Conservation (phyloP, 23 red algal genomes). For the Cyanidioschyzon merolae region DNA sequence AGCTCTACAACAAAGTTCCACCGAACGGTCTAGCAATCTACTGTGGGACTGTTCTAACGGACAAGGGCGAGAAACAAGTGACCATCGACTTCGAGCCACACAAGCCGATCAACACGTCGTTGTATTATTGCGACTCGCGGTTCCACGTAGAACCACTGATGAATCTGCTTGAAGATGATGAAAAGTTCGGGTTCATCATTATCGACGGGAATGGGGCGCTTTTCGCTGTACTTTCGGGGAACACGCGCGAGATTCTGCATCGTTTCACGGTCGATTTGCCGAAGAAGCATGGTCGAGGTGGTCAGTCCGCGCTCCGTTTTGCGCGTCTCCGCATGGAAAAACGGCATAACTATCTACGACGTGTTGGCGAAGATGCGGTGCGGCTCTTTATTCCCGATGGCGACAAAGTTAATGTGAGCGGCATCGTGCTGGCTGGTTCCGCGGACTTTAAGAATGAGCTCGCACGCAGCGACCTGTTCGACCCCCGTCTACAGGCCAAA, state of each 20-base stretch:
- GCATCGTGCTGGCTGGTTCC: slow-evolving; percentile 85
- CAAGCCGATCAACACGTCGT: slow-evolving; percentile 98
- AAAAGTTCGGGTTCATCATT: slow-evolving; percentile 96
- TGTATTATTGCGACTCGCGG: slow-evolving; percentile 92
- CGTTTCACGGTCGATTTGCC: slow-evolving; percentile 89
- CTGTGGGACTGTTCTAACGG: slow-evolving; percentile 89
- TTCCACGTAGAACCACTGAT: slow-evolving; percentile 88
- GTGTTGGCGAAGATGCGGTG: slow-evolving; percentile 79
- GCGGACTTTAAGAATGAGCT: slow-evolving; percentile 99
- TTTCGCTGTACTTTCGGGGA: slow-evolving; percentile 72
- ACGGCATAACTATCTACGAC: slow-evolving; percentile 90
- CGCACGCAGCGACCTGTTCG: slow-evolving; percentile 78
- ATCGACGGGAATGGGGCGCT: slow-evolving; percentile 94
- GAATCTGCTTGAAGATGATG: slow-evolving; percentile 81
- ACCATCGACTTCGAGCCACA: slow-evolving; percentile 93
- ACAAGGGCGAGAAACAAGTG: slow-evolving; percentile 96
- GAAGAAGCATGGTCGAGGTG: slow-evolving; percentile 98
- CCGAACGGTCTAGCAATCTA: slow-evolving; percentile 87
- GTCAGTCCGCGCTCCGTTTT: slow-evolving; percentile 95
- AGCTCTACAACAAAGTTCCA: slow-evolving; percentile 83
- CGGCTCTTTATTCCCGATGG: slow-evolving; percentile 87
- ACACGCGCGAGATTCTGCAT: slow-evolving; percentile 75
- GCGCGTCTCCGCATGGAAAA: slow-evolving; percentile 89
- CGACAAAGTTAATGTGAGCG: slow-evolving; percentile 85
- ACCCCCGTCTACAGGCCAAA: slow-evolving; percentile 83